Evolutionary conservation across 495 filamentous ascomycete genomes (phyloP).

Genomic region (Trichoderma virens): DNA sequence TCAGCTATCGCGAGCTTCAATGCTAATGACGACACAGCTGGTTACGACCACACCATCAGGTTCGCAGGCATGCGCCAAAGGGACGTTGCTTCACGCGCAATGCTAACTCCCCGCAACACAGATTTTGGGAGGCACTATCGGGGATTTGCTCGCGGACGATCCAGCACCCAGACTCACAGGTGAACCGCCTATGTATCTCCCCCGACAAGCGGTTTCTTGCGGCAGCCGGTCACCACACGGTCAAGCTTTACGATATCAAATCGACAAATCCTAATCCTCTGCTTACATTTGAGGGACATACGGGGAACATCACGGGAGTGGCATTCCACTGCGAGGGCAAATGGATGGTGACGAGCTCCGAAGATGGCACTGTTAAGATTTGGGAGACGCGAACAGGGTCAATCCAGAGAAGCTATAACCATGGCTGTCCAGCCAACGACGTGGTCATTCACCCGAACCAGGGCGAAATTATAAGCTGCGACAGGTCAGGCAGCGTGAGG

Average conservation of each 20-base stretch:
- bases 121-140: slow-evolving; percentile 97
- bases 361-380: slow-evolving; percentile 96
- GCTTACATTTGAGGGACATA: slow-evolving; percentile 90
- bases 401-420: slow-evolving; percentile 86
- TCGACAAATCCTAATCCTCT: slow-evolving; percentile 89
- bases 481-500: slow-evolving; percentile 84
- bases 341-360: slow-evolving; percentile 99
- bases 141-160: slow-evolving; percentile 97
- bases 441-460: slow-evolving; percentile 98
- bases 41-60: slow-evolving; percentile 98
- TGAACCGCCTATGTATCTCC: slow-evolving; percentile 96
- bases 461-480: slow-evolving; percentile 93
- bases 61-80: slow-evolving; percentile 22
- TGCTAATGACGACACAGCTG: slow-evolving; percentile 48
- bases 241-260: slow-evolving; percentile 97
- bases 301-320: slow-evolving; percentile 88
- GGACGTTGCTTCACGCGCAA: not conserved
- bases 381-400: slow-evolving; percentile 90
- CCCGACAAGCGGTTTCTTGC: slow-evolving; percentile 95
- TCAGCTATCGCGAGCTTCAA: not conserved
- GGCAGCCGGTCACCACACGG: slow-evolving; percentile 86
- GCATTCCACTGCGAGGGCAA: slow-evolving; percentile 98
- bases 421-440: slow-evolving; percentile 84
- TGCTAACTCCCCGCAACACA: slow-evolving; percentile 25
- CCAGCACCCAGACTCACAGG: slow-evolving; percentile 94